A percentile compares a stretch with the other conserved stretches of the same genome.
These are phyloP conservation scores for Penicillium sp. DNA, from an alignment of 2,329 filamentous ascomycete species.

Conservation along the genomic window DNA sequence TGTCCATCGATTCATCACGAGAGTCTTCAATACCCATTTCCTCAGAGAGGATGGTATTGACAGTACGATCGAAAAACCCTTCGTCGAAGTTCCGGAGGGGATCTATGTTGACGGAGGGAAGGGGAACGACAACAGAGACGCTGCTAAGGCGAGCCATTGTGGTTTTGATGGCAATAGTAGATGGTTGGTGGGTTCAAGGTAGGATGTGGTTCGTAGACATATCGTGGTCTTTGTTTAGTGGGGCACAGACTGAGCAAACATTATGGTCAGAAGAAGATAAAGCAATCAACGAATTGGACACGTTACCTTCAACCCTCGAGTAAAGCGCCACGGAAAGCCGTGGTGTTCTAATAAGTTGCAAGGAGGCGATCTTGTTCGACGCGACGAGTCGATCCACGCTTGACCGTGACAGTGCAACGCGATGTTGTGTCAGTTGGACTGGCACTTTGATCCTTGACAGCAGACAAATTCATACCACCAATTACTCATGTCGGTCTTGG, in stretches of 20 bases:
- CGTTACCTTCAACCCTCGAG: background rate
- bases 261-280: background rate
- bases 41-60: conserved; percentile 28
- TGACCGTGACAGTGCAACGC: background rate
- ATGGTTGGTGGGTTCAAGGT: background rate
- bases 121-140: conserved; percentile 20
- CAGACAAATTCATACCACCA: too few relatives aligned
- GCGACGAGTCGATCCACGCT: background rate
- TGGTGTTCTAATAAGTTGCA: background rate
- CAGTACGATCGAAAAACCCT: conserved; percentile 13
- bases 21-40: conserved; percentile 20
- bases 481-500: background rate
- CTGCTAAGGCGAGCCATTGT: conserved; percentile 1
- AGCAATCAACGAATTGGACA: background rate
- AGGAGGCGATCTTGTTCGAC: background rate
- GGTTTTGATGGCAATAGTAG: background rate
- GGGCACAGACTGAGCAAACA: background rate
- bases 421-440: background rate
- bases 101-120: conserved; percentile 19
- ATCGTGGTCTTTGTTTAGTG: background rate
- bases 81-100: conserved; percentile 25
- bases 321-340: background rate
- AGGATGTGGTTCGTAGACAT: background rate
- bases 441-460: background rate
- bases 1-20: background rate